These are phyloP conservation scores for Candida buenavistaensis DNA, from an alignment of 1,139 yeast genomes.

Conservation along the genomic window DNA sequence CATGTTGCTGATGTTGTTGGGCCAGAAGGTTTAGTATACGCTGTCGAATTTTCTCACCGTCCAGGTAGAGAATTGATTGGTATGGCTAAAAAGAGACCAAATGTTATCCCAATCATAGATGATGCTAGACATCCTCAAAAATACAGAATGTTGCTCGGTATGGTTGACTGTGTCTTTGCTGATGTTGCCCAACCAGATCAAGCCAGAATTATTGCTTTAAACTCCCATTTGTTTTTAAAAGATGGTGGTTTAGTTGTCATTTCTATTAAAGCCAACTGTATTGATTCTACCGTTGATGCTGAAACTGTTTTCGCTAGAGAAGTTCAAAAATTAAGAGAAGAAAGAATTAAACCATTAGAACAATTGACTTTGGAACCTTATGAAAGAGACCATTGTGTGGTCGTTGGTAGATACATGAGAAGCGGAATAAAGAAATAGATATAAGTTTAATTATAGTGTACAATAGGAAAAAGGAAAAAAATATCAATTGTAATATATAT, in stretches of 20 bases:
- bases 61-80: conserved; percentile 99
- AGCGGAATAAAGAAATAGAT: conserved; percentile 63
- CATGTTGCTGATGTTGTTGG: conserved; percentile 99
- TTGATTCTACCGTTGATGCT: conserved; percentile 98
- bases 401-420: conserved; percentile 95
- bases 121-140: conserved; percentile 99
- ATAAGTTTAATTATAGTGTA: background rate
- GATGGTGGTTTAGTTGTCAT: conserved; percentile 98
- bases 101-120: conserved; percentile 96
- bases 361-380: conserved; percentile 98
- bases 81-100: conserved; percentile 99
- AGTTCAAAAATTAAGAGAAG: conserved; percentile 98
- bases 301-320: conserved; percentile 99
- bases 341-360: conserved; percentile 96
- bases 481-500: background rate
- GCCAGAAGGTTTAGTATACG: conserved; percentile 98
- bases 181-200: conserved; percentile 99
- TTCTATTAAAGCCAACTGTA: conserved; percentile 99
- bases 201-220: conserved; percentile 98
- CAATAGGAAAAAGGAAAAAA: conserved; percentile 3
- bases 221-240: conserved; percentile 96
- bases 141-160: conserved; percentile 97
- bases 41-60: conserved; percentile 98
- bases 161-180: conserved; percentile 98
- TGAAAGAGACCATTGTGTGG: conserved; percentile 99